These are phyloP conservation scores for Inga laurina DNA, from an alignment of 306 rosid genomes.

Conservation along the genomic window DNA sequence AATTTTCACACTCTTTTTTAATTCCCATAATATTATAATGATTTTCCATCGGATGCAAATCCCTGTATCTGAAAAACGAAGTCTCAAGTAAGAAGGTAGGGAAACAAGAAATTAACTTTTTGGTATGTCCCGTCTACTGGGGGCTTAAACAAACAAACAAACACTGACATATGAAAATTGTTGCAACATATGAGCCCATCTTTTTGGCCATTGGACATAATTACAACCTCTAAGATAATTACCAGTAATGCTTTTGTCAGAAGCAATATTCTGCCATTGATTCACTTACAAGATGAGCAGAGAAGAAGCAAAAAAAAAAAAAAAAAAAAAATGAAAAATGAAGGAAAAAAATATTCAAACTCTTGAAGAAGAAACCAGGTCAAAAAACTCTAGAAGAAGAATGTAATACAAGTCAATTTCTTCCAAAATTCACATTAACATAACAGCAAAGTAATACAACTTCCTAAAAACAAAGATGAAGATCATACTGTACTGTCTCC, in stretches of 20 bases:
- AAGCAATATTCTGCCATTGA: constrained; percentile 14
- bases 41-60: background rate
- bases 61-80: background rate
- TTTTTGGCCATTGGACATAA: background rate
- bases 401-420: constrained; percentile 2
- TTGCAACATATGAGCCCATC: constrained; percentile 14
- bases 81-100: background rate
- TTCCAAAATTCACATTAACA: constrained; percentile 31
- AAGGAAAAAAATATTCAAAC: constrained; percentile 15
- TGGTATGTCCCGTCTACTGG: background rate
- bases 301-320: background rate
- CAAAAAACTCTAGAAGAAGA: constrained; percentile 20
- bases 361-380: background rate
- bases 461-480: constrained; percentile 4
- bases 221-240: background rate
- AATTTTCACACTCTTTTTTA: background rate
- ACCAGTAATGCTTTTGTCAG: background rate
- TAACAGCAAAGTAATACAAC: background rate
- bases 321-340: background rate
- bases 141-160: background rate
- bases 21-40: background rate
- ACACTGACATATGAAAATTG: constrained; percentile 19
- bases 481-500: background rate
- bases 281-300: constrained; percentile 34
- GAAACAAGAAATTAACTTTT: background rate